Base-by-base conservation (phyloP, 2,329 filamentous ascomycete species). In the Fusarium sp. region DNA sequence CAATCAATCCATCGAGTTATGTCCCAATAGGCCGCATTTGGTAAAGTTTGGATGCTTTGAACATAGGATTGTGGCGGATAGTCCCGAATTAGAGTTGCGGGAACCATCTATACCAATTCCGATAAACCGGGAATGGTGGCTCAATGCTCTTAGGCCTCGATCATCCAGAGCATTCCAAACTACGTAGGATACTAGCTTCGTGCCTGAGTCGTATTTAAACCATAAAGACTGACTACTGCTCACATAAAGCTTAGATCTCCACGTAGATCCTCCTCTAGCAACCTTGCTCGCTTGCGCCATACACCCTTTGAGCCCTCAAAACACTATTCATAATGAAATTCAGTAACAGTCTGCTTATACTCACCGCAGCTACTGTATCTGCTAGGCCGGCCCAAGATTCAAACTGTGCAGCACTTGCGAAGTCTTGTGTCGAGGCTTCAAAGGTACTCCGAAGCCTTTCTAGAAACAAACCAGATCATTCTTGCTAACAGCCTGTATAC, bases 121-220 rank as follows among this genome's bases (percentile, higher is more conserved):
- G 6, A 57, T 44, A 44, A 64, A n/a, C 38, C 49, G 61, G 59
- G 61, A 36, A 64, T 64, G 19, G 61, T 58, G 59, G 10, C 51
- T 40, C 22, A 17, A 9, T 40, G 28, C n/a, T 42, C 3, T 17
- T 31, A n/a, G 44, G 61, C 31, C 61, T 64, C 33, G 51, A 64
- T 26, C 57, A n/a, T n/a, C 43, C 21, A 47, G 31, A 13, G 15
- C 61, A 64, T 64, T 64, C 59, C 59, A 40, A n/a, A 24, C 26
- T 26, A 50, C 15, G 21, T 7, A 19, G 19, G 1, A n/a, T 21
- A 5, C 33, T 39, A 10, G 24, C 4, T 24, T 39, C 8, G 28
- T 24, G 15, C 50, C 33, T 63, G 43, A 49, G 49, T 39, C 40
- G 47, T 57, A n/a, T 33, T 39, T 28, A 6, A 28, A 7, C 31